Percentiles rank a stretch among this genome's conserved stretches.
Evolutionary conservation across 1,139 yeast species (phyloP).

Genomic region (Maudiozyma humilis): DNA sequence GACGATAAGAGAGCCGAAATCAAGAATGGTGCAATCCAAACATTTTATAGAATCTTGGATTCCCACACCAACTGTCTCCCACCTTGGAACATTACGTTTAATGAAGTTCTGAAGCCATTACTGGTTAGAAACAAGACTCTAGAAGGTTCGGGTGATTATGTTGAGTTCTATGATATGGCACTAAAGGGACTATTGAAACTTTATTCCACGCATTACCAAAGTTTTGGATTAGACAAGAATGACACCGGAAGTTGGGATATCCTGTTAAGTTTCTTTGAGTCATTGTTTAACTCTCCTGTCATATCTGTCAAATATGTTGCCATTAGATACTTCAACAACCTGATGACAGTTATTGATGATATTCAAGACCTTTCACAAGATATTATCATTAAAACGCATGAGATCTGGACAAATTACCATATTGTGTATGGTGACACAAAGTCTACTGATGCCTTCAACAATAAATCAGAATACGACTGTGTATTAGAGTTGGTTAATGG

Average conservation of each 20-base stretch:
- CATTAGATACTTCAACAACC: conserved; percentile 40
- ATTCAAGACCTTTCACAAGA: conserved; percentile 34
- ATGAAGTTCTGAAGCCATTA: conserved; percentile 41
- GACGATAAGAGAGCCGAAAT: conserved; percentile 67
- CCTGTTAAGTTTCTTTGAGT: conserved; percentile 17
- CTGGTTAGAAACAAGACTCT: conserved; percentile 23
- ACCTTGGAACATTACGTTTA: conserved; percentile 49
- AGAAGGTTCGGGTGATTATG: conserved; percentile 20
- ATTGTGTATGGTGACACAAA: conserved; percentile 51
- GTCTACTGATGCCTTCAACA: conserved; percentile 22
- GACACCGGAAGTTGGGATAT: conserved; percentile 21
- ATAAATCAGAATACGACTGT: conserved; percentile 48
- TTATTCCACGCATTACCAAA: conserved; percentile 25
- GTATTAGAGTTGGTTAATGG: conserved; percentile 44
- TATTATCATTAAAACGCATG: conserved; percentile 41
- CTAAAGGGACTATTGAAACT: conserved; percentile 32
- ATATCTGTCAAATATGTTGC: conserved; percentile 41
- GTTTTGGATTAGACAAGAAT: conserved; percentile 10
- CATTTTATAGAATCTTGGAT: conserved; percentile 75
- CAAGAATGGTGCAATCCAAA: conserved; percentile 80
- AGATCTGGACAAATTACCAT: conserved; percentile 56
- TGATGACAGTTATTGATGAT: conserved; percentile 42
- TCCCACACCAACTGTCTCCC: conserved; percentile 58
- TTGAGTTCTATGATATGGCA: conserved; percentile 26
- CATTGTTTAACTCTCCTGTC: conserved; percentile 34